Base-by-base conservation (phyloP, 2,329 filamentous ascomycete species). In the Kalaharituber pfeilii region DNA sequence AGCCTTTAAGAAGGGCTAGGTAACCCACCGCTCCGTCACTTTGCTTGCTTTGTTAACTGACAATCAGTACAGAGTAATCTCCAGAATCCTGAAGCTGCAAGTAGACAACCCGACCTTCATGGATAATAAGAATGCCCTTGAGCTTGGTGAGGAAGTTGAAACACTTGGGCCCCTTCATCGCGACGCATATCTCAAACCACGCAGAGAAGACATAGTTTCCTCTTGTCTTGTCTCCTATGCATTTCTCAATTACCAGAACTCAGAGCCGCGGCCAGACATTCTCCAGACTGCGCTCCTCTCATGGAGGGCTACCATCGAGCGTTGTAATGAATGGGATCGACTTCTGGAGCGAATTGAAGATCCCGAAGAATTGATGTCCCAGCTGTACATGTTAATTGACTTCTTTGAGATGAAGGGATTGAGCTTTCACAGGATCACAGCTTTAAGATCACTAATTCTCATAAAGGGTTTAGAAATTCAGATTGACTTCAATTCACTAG, bases 361-460 rank as follows among this genome's bases (percentile, higher is more conserved):
- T 56, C 42, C 60, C 36, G 20, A 57, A 51, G 51, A 53, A 22
- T 33, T 60, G 22, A 59, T 61, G 47, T 56, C 55, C 20, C 55
- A 49, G 49, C 52, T 64, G 24, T 56, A 58, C 47, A 60, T 63
- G 51, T 53, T 63, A 11, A 52, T 56, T 24, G 62, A 64, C 20
- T 63, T 64, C 50, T 57, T 61, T 18, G 62, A 63, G 49, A 62
- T 64, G 60, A 63, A 61, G 29, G 62, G 62, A 3, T 60, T 63
- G 11, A 54, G 57, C 24, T 57, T 62, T n/a, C 54, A 60, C n/a
- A 62, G 59, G 25, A 53, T 63, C 30, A 59, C 53, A 8, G 54
- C 57, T 15, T 53, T 63, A 28, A 60, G 60, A 30, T 52, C 63
- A 6, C 50, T 63, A 27, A 54, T 63, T 26, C 56, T 53, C 25